Evolutionary conservation across 2,329 filamentous ascomycete genomes (phyloP).

Genomic region (Alternaria sp.): DNA sequence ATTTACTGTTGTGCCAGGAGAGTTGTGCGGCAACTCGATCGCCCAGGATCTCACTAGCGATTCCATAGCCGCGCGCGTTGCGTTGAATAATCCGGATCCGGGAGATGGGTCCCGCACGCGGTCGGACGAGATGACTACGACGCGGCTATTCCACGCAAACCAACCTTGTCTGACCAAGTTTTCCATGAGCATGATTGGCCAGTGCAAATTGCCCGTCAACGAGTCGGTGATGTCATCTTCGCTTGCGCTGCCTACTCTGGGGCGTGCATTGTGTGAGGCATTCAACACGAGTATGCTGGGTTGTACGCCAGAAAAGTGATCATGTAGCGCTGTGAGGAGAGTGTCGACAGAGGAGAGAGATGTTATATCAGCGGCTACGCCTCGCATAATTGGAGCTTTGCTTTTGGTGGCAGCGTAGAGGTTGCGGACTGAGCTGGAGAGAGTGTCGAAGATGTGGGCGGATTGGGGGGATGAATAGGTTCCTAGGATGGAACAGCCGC

Average conservation of each 20-base stretch:
- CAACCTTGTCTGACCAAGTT: slow-evolving; percentile 12
- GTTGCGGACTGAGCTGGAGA: slow-evolving; percentile 23
- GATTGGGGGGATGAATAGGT: slow-evolving; percentile 35
- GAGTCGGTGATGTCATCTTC: slow-evolving; percentile 18
- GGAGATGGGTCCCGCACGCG: slow-evolving; percentile 23
- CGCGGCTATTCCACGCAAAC: slow-evolving; percentile 6
- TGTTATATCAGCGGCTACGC: slow-evolving; percentile 32
- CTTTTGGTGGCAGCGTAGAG: slow-evolving; percentile 17
- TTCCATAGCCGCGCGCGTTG: slow-evolving; percentile 32
- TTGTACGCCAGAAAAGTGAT: too few relatives aligned
- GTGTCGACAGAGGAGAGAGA: slow-evolving; percentile 15
- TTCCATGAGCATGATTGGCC: slow-evolving; percentile 26
- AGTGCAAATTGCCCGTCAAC: slow-evolving; percentile 16
- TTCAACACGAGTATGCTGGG: slow-evolving; percentile 38
- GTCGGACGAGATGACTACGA: slow-evolving; percentile 30
- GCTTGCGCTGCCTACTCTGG: slow-evolving; percentile 13
- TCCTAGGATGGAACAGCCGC: slow-evolving; percentile 39
- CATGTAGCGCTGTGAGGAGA: slow-evolving; percentile 17
- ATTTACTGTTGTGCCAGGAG: slow-evolving; percentile 39
- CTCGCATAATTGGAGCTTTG: slow-evolving; percentile 21
- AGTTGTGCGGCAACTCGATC: slow-evolving; percentile 26
- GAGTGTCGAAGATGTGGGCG: slow-evolving; percentile 33
- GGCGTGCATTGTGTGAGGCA: slow-evolving; percentile 14
- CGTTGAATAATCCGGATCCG: slow-evolving; percentile 22
- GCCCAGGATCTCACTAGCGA: slow-evolving; percentile 30